Conservation (phyloP, 2,329 filamentous ascomycete species). For the Phialemoniopsis sp. region DNA sequence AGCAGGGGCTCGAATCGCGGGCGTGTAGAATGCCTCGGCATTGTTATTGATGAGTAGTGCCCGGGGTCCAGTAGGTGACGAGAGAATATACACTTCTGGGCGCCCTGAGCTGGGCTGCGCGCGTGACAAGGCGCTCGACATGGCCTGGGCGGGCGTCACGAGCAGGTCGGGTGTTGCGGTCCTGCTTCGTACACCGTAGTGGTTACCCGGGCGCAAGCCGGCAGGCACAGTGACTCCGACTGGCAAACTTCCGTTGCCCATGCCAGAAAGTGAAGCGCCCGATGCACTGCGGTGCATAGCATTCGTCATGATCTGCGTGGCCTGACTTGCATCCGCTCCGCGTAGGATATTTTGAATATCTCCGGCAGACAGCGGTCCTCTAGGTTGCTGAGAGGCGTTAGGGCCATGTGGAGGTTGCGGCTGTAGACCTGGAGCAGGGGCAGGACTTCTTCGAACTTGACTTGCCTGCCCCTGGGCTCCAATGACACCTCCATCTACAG, state of each 20-base stretch:
- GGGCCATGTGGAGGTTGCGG: too few species aligned
- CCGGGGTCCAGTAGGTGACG: constrained; percentile 55
- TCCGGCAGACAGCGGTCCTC: constrained; percentile 28
- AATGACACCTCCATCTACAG: constrained; percentile 38
- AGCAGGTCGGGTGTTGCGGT: constrained; percentile 41
- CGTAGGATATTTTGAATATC: constrained; percentile 44
- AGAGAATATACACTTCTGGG: constrained; percentile 56
- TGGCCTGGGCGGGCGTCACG: constrained; percentile 13
- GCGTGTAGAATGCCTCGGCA: constrained; percentile 47
- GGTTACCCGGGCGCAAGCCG: constrained; percentile 20
- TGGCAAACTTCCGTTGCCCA: constrained; percentile 23
- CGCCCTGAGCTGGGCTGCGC: constrained; percentile 15
- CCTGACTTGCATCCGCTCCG: constrained; percentile 38
- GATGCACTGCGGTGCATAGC: constrained; percentile 49
- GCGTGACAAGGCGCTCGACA: constrained; percentile 6
- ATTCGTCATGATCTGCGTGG: constrained; percentile 34
- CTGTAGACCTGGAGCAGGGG: too few species aligned
- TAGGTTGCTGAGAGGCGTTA: too few species aligned
- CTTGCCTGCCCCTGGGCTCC: background rate
- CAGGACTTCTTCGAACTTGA: too few species aligned
- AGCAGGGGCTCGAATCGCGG: constrained; percentile 9
- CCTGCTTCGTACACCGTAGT: constrained; percentile 37
- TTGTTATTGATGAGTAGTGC: constrained; percentile 51
- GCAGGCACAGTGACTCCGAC: constrained; percentile 37
- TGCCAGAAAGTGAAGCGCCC: constrained; percentile 33